These are phyloP conservation scores for Diplodia seriata DNA, from an alignment of 2,329 filamentous ascomycete species.

Conservation along the genomic window DNA sequence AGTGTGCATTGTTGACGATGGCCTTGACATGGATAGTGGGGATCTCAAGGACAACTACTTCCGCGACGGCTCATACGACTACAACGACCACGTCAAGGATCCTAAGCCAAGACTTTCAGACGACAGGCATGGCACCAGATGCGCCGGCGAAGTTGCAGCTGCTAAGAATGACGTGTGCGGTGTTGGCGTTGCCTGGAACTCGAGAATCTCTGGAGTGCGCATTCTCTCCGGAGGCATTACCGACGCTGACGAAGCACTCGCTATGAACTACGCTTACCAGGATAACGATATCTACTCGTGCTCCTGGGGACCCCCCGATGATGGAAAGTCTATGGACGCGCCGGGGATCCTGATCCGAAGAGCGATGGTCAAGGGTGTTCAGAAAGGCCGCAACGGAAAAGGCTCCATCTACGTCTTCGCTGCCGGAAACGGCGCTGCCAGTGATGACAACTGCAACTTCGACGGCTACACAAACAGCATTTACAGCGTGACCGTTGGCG, in stretches of 20 bases:
- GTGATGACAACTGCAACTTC: conserved; percentile 97
- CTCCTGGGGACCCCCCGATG: conserved; percentile 96
- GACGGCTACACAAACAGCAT: conserved; percentile 99
- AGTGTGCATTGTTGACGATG: conserved; percentile 94
- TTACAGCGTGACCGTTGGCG: conserved; percentile 96
- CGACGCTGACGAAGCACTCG: conserved; percentile 88
- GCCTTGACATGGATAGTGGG: conserved; percentile 91
- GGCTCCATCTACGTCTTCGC: conserved; percentile 97
- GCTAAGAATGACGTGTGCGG: conserved; percentile 93
- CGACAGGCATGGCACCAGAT: conserved; percentile 90
- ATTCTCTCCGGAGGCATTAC: conserved; percentile 91
- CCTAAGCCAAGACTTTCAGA: conserved; percentile 84
- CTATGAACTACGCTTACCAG: conserved; percentile 90
- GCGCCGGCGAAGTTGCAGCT: conserved; percentile 91
- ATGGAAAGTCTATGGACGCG: conserved; percentile 91
- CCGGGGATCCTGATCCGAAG: conserved; percentile 86
- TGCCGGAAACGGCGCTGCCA: conserved; percentile 87
- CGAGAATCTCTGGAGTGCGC: conserved; percentile 87
- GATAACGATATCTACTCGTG: conserved; percentile 98
- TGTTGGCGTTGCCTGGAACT: conserved; percentile 93
- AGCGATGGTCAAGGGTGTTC: conserved; percentile 90
- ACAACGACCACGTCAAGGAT: conserved; percentile 82
- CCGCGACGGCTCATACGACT: conserved; percentile 90
- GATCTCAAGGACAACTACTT: conserved; percentile 96
- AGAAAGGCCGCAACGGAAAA: conserved; percentile 81